Conservation (phyloP, 1,284 basidiomycete species). For the Xerocomus minutiporus region DNA sequence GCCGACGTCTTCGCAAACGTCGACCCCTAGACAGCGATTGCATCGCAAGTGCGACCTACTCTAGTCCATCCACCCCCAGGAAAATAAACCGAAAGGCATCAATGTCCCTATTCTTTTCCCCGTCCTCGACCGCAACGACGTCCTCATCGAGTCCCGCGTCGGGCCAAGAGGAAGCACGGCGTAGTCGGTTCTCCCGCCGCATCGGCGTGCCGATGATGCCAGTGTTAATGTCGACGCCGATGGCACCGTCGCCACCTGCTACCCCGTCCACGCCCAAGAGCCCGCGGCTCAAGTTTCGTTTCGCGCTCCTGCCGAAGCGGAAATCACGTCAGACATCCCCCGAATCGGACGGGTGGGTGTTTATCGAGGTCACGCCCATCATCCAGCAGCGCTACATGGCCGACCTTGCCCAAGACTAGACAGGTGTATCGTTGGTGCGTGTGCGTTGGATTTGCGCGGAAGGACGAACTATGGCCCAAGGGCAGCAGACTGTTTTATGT, state of each 20-base stretch:
- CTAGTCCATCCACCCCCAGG: constrained; percentile 15
- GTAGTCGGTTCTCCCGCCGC: constrained; percentile 7
- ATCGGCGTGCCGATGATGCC: not conserved
- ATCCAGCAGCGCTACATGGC: constrained; percentile 31
- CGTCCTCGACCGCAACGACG: not conserved
- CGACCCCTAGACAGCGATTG: constrained; percentile 17
- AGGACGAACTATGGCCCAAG: not conserved
- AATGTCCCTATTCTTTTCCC: not conserved
- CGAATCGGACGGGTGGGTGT: constrained; percentile 37
- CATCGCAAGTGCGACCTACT: not conserved
- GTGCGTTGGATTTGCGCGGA: not conserved
- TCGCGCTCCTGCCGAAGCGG: constrained; percentile 22
- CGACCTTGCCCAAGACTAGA: constrained; percentile 5
- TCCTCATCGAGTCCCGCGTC: constrained; percentile 1
- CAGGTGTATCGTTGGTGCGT: not conserved
- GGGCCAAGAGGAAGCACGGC: not conserved
- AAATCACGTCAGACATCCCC: constrained; percentile 21
- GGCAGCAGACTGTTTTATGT: not conserved
- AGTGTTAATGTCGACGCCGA: not conserved
- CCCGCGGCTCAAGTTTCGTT: constrained; percentile 13
- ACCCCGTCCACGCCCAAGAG: constrained; percentile 19
- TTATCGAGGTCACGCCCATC: constrained; percentile 38
- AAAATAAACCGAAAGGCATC: constrained; percentile 1
- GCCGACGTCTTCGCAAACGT: constrained; percentile 25
- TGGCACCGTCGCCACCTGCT: constrained; percentile 4